A percentile compares a stretch with the other conserved stretches of the same genome.
These are phyloP conservation scores for Aspergillus glaucus DNA, from an alignment of 2,329 filamentous ascomycete species.

Conservation along the genomic window DNA sequence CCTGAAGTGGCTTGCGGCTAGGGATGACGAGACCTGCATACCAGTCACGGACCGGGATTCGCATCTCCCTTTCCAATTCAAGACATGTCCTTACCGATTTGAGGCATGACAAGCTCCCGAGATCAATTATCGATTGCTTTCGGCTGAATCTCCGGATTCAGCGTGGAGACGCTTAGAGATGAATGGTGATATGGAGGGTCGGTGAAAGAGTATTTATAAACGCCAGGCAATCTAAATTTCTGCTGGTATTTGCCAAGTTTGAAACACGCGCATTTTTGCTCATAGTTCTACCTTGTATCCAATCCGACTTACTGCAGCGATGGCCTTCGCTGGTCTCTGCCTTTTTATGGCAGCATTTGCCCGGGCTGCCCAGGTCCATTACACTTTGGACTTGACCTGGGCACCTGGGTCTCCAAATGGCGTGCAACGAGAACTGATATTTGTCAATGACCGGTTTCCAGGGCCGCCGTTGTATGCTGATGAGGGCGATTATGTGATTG, in stretches of 20 bases:
- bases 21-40: not conserved
- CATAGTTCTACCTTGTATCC: not conserved
- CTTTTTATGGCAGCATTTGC: slow-evolving; percentile 2
- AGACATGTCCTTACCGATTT: not conserved
- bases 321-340: not conserved
- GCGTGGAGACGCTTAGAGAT: not conserved
- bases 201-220: not conserved
- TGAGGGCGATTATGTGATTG: slow-evolving; percentile 25
- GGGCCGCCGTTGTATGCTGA: slow-evolving; percentile 22
- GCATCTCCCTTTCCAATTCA: not conserved
- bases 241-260: no score
- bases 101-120: not conserved
- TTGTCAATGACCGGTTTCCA: slow-evolving; percentile 29
- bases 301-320: not conserved
- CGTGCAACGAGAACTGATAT: slow-evolving; percentile 24
- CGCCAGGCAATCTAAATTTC: not conserved
- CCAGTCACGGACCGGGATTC: not conserved
- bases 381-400: slow-evolving; percentile 27
- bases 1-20: not conserved
- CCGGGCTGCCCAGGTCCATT: slow-evolving; percentile 6
- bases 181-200: not conserved
- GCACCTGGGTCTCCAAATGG: slow-evolving; percentile 27
- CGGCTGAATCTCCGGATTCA: not conserved
- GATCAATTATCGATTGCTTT: not conserved
- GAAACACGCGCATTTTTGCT: no score